Evolutionary conservation across 2,329 filamentous ascomycete genomes (phyloP), one percentile per base, ranked within the genome.

Genomic region (Neofusicoccum kwambonambiense): DNA sequence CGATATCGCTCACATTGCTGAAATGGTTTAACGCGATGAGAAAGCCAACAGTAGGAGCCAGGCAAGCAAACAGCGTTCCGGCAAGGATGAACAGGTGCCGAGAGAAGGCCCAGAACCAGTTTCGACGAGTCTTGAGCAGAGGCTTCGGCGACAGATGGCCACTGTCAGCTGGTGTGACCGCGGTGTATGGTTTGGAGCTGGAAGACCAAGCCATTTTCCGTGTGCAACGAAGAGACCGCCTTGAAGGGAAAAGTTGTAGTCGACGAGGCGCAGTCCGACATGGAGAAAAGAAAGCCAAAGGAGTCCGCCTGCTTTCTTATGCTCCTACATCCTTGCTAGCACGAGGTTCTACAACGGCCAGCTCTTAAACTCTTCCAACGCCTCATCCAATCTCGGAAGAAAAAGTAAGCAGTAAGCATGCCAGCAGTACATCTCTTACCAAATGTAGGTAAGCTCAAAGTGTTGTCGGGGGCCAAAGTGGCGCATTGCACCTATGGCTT

Each of bases 61-160:
- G 39, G 27, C 54, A 58, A 11, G 41, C 54, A 34, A 58, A 35
- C 2, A 45, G 27, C n/a, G 54, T 15, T 6, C 54, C 41, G 9
- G 54, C 11, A 22, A 45, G 54, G 41, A 58, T 45, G 15, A 58
- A 35, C 12, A 45, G 12, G 27, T 58, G 54, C 27, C 42, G 13
- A 12, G 27, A 58, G n/a, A 58, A 19, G 15, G 54, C 27, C 4
- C 34, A 13, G 39, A 12, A 45, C 27, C 54, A 34, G 31, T 35
- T 11, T 11, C 54, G 41, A 8, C 27, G 54, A n/a, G 8, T 13
- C 27, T 45, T 58, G 41, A 35, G 4, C 19, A 58, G n/a, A 58
- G 54, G 22, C 12, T 58, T 58, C 15, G 54, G 54, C 11, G 54
- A 58, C n/a, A 58, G 37, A 45, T 58, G 41, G 8, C 41, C 54